Conservation (phyloP, 2,329 filamentous ascomycete species). For the Diaporthe citrichinensis region DNA sequence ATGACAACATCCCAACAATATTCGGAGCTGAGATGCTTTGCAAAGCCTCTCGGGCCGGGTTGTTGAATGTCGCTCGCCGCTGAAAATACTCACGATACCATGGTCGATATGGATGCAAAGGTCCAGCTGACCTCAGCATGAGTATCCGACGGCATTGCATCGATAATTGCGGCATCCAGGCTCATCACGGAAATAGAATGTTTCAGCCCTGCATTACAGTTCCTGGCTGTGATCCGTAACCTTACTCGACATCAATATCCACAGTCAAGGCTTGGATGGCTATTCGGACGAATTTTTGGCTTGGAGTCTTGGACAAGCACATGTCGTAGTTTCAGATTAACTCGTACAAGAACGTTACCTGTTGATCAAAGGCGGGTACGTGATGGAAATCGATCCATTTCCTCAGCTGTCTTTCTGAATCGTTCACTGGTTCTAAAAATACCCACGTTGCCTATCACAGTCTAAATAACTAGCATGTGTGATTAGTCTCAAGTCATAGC, state of each 20-base stretch:
- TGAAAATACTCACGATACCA: neutral
- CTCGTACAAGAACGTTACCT: too few relatives aligned
- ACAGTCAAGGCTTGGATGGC: neutral
- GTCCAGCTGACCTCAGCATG: neutral
- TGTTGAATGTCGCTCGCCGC: neutral
- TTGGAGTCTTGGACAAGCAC: neutral
- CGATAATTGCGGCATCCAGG: neutral
- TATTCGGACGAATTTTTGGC: neutral
- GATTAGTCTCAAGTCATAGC: neutral
- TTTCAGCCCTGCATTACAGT: neutral
- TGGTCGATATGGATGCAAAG: neutral
- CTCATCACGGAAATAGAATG: slow-evolving; percentile 1
- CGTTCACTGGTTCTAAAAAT: neutral
- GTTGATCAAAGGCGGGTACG: neutral
- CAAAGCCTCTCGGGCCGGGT: neutral
- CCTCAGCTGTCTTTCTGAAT: neutral
- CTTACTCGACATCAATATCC: neutral
- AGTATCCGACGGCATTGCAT: neutral
- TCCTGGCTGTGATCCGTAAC: neutral
- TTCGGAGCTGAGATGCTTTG: neutral
- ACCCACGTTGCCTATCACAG: neutral
- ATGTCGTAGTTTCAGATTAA: neutral
- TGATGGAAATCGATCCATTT: neutral
- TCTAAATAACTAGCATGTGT: neutral
- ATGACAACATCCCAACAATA: neutral